Evolutionary conservation across 352 stramenopile genomes (phyloP).

Genomic region (Pythium aristosporum): DNA sequence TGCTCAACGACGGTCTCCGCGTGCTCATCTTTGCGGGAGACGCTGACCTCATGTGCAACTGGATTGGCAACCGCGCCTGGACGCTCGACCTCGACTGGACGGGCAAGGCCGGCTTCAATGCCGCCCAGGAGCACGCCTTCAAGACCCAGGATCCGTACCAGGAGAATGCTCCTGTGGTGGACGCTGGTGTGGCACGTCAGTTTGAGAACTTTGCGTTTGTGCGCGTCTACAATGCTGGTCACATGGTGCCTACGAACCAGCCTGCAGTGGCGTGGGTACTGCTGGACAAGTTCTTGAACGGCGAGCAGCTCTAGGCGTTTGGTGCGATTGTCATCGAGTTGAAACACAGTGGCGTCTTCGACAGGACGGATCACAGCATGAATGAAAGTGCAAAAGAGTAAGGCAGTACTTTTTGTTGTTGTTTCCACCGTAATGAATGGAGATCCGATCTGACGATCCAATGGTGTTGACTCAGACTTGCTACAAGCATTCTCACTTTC

Average conservation of each 20-base stretch:
- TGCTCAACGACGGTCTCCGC: conserved; percentile 53
- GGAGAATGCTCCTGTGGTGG: not conserved
- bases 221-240: conserved; percentile 80
- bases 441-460: no score
- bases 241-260: conserved; percentile 90
- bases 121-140: conserved; percentile 24
- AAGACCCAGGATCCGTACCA: conserved; percentile 6
- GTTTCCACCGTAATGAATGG: no score
- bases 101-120: conserved; percentile 72
- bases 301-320: conserved; percentile 5
- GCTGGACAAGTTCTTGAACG: conserved; percentile 74
- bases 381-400: no score
- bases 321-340: not conserved
- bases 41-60: conserved; percentile 95
- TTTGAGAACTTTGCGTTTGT: conserved; percentile 72
- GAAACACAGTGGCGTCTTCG: no score
- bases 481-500: not conserved
- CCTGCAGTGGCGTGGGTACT: conserved; percentile 73
- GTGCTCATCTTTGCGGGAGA: conserved; percentile 48
- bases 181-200: conserved; percentile 24
- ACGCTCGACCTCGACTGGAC: conserved; percentile 86
- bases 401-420: no score
- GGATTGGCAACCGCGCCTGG: conserved; percentile 91
- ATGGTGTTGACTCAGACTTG: no score
- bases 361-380: no score